A percentile compares a stretch with the other conserved stretches of the same genome.
phyloP scores from a whole-genome alignment of 805 yeast genomes.

The Candida dendrica region DNA sequence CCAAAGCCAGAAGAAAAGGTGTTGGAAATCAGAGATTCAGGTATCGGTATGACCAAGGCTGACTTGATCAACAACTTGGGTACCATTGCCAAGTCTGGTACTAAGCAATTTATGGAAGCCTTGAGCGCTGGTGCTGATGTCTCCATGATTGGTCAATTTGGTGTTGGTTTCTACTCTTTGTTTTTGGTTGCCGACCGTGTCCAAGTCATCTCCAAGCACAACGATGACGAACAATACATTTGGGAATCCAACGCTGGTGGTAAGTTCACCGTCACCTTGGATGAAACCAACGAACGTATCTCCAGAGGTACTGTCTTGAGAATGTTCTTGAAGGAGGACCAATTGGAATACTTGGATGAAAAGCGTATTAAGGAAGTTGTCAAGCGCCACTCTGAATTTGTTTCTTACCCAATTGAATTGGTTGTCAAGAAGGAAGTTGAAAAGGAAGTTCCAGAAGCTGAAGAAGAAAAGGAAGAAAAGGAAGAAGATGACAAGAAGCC shows the following conservation, averaged over 20 bases:
- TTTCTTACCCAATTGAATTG: slow-evolving; percentile 97
- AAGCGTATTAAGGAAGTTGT: slow-evolving; percentile 99
- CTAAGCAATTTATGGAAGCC: slow-evolving; percentile 99
- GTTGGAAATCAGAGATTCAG: slow-evolving; percentile 96
- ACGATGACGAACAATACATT: slow-evolving; percentile 98
- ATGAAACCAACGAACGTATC: slow-evolving; percentile 76
- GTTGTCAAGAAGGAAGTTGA: slow-evolving; percentile 98
- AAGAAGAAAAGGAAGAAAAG: slow-evolving; percentile 38
- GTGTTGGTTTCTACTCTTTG: slow-evolving; percentile 99
- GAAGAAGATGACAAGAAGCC: slow-evolving; percentile 65
- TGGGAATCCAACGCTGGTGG: slow-evolving; percentile 99
- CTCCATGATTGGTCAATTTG: slow-evolving; percentile 99
- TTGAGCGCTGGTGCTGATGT: slow-evolving; percentile 99
- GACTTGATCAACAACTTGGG: slow-evolving; percentile 98
- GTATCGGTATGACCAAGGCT: slow-evolving; percentile 99
- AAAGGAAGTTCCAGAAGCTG: slow-evolving; percentile 90
- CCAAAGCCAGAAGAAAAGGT: slow-evolving; percentile 93
- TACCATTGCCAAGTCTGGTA: slow-evolving; percentile 99
- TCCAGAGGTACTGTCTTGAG: slow-evolving; percentile 95
- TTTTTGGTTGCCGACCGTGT: slow-evolving; percentile 99
- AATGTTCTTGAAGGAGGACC: slow-evolving; percentile 97
- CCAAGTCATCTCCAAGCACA: slow-evolving; percentile 96
- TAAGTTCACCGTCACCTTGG: slow-evolving; percentile 92
- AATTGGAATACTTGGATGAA: slow-evolving; percentile 97
- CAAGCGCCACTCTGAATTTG: slow-evolving; percentile 99